Percentiles rank a stretch among this genome's conserved stretches.
Conservation (phyloP, 1,284 basidiomycete genomes). For the Pseudozyma tsukubaensis region DNA sequence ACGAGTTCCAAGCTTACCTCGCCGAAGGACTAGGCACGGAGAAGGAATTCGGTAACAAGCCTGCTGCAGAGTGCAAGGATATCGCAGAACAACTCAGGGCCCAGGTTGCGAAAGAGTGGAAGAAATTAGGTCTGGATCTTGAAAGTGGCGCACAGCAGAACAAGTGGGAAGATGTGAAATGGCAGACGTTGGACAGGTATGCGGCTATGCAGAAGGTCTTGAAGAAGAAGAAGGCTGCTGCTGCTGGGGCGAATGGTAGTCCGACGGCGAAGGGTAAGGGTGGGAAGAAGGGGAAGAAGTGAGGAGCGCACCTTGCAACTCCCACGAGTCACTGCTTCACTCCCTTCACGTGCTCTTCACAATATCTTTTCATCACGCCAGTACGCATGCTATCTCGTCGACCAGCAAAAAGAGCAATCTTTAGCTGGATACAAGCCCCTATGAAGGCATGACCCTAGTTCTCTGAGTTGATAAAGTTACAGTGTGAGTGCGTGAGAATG, state of each 20-base stretch:
- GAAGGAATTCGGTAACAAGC: slow-evolving; percentile 58
- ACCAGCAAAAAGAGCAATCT: no score
- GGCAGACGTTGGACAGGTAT: slow-evolving; percentile 42
- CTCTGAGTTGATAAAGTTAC: slow-evolving; percentile 2
- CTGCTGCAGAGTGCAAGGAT: slow-evolving; percentile 44
- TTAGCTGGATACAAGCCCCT: no score
- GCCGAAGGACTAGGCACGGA: slow-evolving; percentile 50
- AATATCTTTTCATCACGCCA: neutral
- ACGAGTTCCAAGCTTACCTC: slow-evolving; percentile 65
- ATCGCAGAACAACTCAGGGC: slow-evolving; percentile 31
- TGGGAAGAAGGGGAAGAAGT: slow-evolving; percentile 41
- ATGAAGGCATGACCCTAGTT: no score
- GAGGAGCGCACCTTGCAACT: neutral
- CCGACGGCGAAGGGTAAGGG: slow-evolving; percentile 16
- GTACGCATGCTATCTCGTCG: no score
- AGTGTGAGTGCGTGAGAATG: slow-evolving; percentile 1
- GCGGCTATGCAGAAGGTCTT: slow-evolving; percentile 38
- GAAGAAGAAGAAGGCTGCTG: slow-evolving; percentile 20
- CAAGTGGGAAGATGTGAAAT: slow-evolving; percentile 43
- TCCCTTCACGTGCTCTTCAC: neutral
- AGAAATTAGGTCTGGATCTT: slow-evolving; percentile 20
- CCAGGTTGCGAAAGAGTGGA: slow-evolving; percentile 37
- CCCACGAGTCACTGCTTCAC: neutral
- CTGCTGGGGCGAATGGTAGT: neutral
- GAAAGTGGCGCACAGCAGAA: slow-evolving; percentile 31